Evolutionary conservation across 768 basidiomycete genomes (phyloP).

Genomic region (Punctularia strigosozonata): DNA sequence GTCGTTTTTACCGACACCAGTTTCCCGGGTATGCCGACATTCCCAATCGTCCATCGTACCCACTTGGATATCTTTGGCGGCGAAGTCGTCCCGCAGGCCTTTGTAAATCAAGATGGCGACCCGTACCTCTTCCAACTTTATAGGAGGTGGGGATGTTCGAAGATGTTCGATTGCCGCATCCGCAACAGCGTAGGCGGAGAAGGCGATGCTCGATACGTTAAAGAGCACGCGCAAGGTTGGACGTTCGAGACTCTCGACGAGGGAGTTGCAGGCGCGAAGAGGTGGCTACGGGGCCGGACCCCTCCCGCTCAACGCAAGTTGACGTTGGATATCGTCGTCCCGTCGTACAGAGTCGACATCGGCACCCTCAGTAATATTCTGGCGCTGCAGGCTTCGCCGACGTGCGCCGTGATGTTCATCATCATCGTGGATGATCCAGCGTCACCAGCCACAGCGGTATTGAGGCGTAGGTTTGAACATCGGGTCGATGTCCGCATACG

Average conservation of each 20-base stretch:
- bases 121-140: conserved; percentile 51
- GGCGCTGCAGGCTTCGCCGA: conserved; percentile 26
- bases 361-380: conserved; percentile 32
- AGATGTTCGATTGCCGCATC: conserved; percentile 30
- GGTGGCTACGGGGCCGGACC: conserved; percentile 22
- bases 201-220: conserved; percentile 32
- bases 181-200: conserved; percentile 36
- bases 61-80: conserved; percentile 47
- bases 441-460: conserved; percentile 25
- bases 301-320: conserved; percentile 21
- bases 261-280: conserved; percentile 23
- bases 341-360: conserved; percentile 42
- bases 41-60: conserved; percentile 41
- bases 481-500: conserved; percentile 44
- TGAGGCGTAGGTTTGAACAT: conserved; percentile 26
- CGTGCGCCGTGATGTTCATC: conserved; percentile 41
- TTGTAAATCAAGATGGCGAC: conserved; percentile 50
- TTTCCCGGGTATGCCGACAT: conserved; percentile 53
- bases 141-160: conserved; percentile 39
- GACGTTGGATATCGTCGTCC: conserved; percentile 44
- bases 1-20: conserved; percentile 42
- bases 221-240: conserved; percentile 34
- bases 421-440: conserved; percentile 45
- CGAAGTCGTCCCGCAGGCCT: conserved; percentile 34
- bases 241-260: conserved; percentile 32